phyloP scores from a whole-genome alignment of 768 basidiomycete species.

The Panellus pusillus region DNA sequence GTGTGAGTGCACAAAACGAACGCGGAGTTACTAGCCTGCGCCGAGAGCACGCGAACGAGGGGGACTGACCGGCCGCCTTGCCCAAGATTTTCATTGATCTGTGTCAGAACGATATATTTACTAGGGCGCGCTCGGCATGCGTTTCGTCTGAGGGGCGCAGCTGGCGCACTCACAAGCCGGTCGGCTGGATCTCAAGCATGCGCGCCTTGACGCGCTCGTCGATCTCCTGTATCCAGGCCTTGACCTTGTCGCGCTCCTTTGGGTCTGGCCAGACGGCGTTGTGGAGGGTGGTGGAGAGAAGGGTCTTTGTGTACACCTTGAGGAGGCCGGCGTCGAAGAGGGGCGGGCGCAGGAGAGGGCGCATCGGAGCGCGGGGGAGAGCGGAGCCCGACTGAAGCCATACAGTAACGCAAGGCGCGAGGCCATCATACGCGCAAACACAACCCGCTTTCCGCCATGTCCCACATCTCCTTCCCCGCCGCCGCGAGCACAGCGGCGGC shows the following conservation, averaged over 20 bases:
- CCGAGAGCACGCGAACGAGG: slow-evolving; percentile 12
- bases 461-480: slow-evolving; percentile 64
- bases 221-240: slow-evolving; percentile 80
- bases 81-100: slow-evolving; percentile 80
- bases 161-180: slow-evolving; percentile 67
- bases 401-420: too few species aligned
- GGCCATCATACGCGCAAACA: background rate
- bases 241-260: slow-evolving; percentile 69
- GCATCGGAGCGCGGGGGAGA: slow-evolving; percentile 68
- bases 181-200: slow-evolving; percentile 81
- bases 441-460: slow-evolving; percentile 43
- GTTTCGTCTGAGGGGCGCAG: background rate
- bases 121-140: slow-evolving; percentile 36
- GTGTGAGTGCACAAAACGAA: slow-evolving; percentile 1
- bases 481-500: slow-evolving; percentile 38
- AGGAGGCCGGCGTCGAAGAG: slow-evolving; percentile 74
- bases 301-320: slow-evolving; percentile 79
- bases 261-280: slow-evolving; percentile 64
- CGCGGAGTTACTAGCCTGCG: slow-evolving; percentile 7
- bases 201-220: slow-evolving; percentile 82
- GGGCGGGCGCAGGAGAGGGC: slow-evolving; percentile 39
- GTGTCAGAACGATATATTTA: slow-evolving; percentile 85
- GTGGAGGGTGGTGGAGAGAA: slow-evolving; percentile 69
- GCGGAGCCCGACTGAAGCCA: slow-evolving; percentile 46
- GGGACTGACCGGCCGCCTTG: slow-evolving; percentile 77